A percentile compares a stretch with the other conserved stretches of the same genome.
phyloP scores from a whole-genome alignment of 345 rosid species.

The Iberis pinnata region DNA sequence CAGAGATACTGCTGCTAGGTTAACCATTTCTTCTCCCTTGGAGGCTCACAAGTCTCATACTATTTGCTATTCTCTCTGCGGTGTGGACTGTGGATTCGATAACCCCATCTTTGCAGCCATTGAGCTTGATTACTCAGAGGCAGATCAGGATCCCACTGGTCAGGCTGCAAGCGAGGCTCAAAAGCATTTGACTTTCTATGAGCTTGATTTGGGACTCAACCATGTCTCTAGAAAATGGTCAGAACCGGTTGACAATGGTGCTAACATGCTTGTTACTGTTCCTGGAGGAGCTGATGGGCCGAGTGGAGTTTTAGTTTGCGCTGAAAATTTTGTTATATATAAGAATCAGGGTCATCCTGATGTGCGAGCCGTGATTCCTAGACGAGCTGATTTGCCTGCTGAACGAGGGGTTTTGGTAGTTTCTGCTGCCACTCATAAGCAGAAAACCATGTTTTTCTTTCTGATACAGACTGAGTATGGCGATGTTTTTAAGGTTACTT shows the following conservation, averaged over 20 bases:
- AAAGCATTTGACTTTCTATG: constrained; percentile 89
- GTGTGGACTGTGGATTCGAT: constrained; percentile 95
- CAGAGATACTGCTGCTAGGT: constrained; percentile 87
- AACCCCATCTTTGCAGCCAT: constrained; percentile 88
- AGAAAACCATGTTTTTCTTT: constrained; percentile 84
- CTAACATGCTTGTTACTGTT: constrained; percentile 90
- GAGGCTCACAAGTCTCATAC: constrained; percentile 98
- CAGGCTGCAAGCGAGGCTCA: constrained; percentile 87
- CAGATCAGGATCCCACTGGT: constrained; percentile 87
- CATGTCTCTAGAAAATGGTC: constrained; percentile 98
- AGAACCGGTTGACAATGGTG: constrained; percentile 91
- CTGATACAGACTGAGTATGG: constrained; percentile 95
- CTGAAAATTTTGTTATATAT: constrained; percentile 93
- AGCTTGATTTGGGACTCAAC: constrained; percentile 87
- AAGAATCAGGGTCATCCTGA: constrained; percentile 94
- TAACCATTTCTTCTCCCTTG: constrained; percentile 90
- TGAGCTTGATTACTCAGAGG: constrained; percentile 94
- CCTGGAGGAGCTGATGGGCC: constrained; percentile 99
- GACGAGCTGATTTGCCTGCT: constrained; percentile 83
- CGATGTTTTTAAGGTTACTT: constrained; percentile 78
- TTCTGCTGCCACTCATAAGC: constrained; percentile 85
- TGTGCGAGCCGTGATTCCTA: constrained; percentile 86
- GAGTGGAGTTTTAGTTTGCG: constrained; percentile 90
- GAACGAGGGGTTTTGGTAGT: constrained; percentile 91
- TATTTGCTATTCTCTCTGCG: constrained; percentile 65